phyloP scores from a whole-genome alignment of 345 rosid genomes.

The Rhodamnia argentea region DNA sequence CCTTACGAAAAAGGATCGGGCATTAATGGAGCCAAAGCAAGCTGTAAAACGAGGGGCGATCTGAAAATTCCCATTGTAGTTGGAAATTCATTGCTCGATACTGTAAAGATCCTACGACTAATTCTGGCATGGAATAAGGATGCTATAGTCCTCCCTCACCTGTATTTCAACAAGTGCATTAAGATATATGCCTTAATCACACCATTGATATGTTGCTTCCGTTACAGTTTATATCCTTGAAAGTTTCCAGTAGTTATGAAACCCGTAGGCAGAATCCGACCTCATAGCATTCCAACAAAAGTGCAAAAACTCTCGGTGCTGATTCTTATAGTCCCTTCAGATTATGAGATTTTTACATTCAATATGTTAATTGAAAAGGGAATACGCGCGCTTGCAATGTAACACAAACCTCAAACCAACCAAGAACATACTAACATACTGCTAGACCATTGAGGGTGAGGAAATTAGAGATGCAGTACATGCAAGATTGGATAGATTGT shows the following conservation, averaged over 20 bases:
- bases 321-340: neutral
- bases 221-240: neutral
- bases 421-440: neutral
- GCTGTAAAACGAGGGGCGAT: neutral
- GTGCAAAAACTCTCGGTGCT: neutral
- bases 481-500: neutral
- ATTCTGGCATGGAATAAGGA: neutral
- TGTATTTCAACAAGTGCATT: neutral
- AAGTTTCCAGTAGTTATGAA: neutral
- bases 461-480: neutral
- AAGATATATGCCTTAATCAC: neutral
- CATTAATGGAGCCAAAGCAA: neutral
- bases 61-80: neutral
- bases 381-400: neutral
- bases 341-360: neutral
- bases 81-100: neutral
- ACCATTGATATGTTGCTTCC: neutral
- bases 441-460: neutral
- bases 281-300: neutral
- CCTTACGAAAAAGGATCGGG: neutral
- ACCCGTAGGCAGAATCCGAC: neutral
- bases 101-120: neutral
- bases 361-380: neutral
- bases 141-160: neutral
- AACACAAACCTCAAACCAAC: neutral